Evolutionary conservation across 345 rosid genomes (phyloP), one percentile per base, ranked within the genome.

Genomic region (Salix purpurea): DNA sequence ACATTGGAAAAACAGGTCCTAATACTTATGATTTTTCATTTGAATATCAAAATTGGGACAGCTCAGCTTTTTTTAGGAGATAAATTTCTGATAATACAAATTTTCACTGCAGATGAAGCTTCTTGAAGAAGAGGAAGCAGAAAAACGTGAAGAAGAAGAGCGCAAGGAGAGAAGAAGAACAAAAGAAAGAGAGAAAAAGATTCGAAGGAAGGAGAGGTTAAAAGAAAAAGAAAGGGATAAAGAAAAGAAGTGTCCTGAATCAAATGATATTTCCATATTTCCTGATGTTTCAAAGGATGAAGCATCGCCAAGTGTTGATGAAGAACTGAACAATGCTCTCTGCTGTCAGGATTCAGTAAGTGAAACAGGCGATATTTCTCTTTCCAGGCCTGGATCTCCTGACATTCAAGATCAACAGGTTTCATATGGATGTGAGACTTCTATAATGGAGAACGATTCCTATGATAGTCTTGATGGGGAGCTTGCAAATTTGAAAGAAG

Each of bases 61-160:
- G 1, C 5, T 21, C 48, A 15, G 9, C 12, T 7, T 48, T 46
- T 36, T 39, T 62, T 70, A 21, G 66, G 61, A 52, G 72, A 30
- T 21, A 32, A 19, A 34, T 66, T 30, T 48, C 21, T 37, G 42
- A 24, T 11, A 39, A 3, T 28, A 70, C 23, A 34, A 50, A 70
- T 80, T 74, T 71, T 80, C 58, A 56, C 68, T 76, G 74, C 89
- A 94, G 97, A 86, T 74, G 77, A 93, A 89, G 85, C 97, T 95
- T 85, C 93, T 95, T 39, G 97, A 95, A 81, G 99, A 95, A 87
- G 99, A 95, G 84, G 99, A 95, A 84, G 89, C 85, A 77, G 99
- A 95, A 86, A 93, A 93, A 81, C 94, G 88, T 78, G 98, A 93
- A 77, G 99, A 95, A 84, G 98, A 95, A 83, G 96, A 93, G 39